phyloP scores from a whole-genome alignment of 2,329 filamentous ascomycete species.

The Orbilia javanica region DNA sequence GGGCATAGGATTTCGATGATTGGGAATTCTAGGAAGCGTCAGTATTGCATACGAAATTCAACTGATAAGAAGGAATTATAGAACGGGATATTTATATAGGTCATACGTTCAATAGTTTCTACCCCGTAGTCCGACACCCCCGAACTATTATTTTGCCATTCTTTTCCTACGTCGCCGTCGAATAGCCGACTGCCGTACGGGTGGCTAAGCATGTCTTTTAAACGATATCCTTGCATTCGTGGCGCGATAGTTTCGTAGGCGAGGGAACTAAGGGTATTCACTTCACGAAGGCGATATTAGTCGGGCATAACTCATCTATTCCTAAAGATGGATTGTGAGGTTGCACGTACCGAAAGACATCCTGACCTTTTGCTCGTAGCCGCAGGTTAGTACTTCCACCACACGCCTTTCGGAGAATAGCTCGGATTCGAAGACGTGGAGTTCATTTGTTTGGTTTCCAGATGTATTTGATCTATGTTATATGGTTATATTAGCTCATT shows the following conservation, averaged over 20 bases:
- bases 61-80: too few species aligned
- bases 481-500: neutral
- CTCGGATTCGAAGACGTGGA: slow-evolving; percentile 35
- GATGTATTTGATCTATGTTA: neutral
- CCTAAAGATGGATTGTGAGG: neutral
- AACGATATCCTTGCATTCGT: slow-evolving; percentile 4
- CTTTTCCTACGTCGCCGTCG: slow-evolving; percentile 31
- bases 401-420: slow-evolving; percentile 29
- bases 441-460: neutral
- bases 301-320: neutral
- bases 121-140: slow-evolving; percentile 27
- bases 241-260: slow-evolving; percentile 16
- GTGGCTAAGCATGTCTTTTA: slow-evolving; percentile 38
- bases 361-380: slow-evolving; percentile 18
- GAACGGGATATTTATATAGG: too few species aligned
- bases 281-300: neutral
- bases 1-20: slow-evolving; percentile 30
- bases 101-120: slow-evolving; percentile 14
- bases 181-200: slow-evolving; percentile 29
- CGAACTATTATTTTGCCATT: neutral
- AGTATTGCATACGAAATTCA: too few species aligned
- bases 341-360: slow-evolving; percentile 31
- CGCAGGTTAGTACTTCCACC: slow-evolving; percentile 18
- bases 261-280: slow-evolving; percentile 26
- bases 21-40: slow-evolving; percentile 14